Percentiles rank a stretch among this genome's conserved stretches.
Conservation (phyloP, 2,329 filamentous ascomycete species). For the Monilinia fructigena region DNA sequence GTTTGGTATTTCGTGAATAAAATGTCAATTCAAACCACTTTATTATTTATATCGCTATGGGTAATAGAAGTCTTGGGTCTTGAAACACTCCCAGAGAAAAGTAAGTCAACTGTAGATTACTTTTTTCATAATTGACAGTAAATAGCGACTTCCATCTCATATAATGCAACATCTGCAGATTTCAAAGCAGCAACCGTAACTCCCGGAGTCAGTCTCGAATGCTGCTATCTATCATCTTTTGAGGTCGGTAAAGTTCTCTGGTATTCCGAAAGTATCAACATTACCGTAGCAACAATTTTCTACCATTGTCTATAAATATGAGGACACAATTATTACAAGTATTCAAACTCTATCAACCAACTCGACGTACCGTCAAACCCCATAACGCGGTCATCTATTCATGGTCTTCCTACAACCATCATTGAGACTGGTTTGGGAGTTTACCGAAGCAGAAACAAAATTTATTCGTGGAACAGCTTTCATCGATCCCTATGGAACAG, state of each 20-base stretch:
- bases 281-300: slow-evolving; percentile 23
- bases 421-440: slow-evolving; percentile 17
- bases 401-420: slow-evolving; percentile 23
- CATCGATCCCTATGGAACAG: slow-evolving; percentile 28
- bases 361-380: slow-evolving; percentile 12
- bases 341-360: slow-evolving; percentile 20
- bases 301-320: slow-evolving; percentile 28
- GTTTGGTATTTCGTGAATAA: background rate
- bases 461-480: slow-evolving; percentile 26
- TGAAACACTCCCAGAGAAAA: background rate
- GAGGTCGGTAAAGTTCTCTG: slow-evolving; percentile 25
- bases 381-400: slow-evolving; percentile 4
- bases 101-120: background rate
- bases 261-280: slow-evolving; percentile 24
- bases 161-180: slow-evolving; percentile 12
- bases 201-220: slow-evolving; percentile 20
- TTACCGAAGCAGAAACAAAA: slow-evolving; percentile 22
- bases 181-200: background rate
- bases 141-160: slow-evolving; percentile 10
- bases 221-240: slow-evolving; percentile 26
- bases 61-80: background rate
- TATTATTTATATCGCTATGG: slow-evolving; percentile 15
- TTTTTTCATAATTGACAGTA: background rate
- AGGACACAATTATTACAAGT: slow-evolving; percentile 24
- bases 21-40: slow-evolving; percentile 2